Conservation (phyloP, 2,329 filamentous ascomycete genomes). For the Lachnellula willkommii region DNA sequence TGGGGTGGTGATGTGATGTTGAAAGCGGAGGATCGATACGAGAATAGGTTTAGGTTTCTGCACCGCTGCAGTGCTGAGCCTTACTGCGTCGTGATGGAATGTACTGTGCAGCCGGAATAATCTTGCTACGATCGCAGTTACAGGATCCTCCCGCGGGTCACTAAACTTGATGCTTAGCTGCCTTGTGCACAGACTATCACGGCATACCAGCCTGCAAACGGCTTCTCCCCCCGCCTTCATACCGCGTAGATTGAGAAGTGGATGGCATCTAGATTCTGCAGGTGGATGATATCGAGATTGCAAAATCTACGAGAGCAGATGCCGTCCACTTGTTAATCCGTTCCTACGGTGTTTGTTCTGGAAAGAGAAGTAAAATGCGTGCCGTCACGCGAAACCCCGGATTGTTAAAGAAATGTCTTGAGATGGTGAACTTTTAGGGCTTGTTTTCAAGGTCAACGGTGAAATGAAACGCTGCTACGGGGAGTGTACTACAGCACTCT, state of each 20-base stretch:
- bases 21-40: constrained; percentile 7
- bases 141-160: constrained; percentile 7
- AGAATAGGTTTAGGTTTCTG: neutral
- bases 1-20: neutral
- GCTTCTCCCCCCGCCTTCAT: constrained; percentile 13
- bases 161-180: constrained; percentile 2
- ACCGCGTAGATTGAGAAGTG: neutral
- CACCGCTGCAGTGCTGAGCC: neutral
- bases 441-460: too few species aligned
- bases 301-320: too few species aligned
- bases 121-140: constrained; percentile 18
- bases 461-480: neutral
- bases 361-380: neutral
- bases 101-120: neutral
- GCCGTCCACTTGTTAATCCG: too few species aligned
- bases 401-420: too few species aligned
- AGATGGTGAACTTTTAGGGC: too few species aligned
- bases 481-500: too few species aligned
- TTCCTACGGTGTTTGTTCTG: neutral
- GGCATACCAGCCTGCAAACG: constrained; percentile 9
- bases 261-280: too few species aligned
- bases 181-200: constrained; percentile 18
- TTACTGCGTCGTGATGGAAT: constrained; percentile 2
- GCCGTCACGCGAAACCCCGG: too few species aligned
- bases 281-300: too few species aligned